These are phyloP conservation scores for Myrica gale DNA, from an alignment of 306 rosid genomes.

Conservation along the genomic window DNA sequence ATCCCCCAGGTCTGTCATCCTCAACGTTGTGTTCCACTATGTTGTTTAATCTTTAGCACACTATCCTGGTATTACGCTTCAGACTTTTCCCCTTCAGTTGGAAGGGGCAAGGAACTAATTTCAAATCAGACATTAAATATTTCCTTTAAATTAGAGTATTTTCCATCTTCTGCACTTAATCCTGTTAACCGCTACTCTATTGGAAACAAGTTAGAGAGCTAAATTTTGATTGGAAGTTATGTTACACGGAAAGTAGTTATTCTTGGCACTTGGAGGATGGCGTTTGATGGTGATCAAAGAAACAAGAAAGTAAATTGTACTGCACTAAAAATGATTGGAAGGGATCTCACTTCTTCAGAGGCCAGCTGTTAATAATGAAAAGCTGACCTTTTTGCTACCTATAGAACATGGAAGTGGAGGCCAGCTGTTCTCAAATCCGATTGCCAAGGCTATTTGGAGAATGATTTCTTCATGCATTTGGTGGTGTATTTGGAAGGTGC, in stretches of 20 bases:
- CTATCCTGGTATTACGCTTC: not conserved
- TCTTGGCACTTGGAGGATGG: not conserved
- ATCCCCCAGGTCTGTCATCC: conserved; percentile 65
- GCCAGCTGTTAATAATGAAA: not conserved
- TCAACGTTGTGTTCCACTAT: conserved; percentile 19
- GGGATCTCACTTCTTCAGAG: not conserved
- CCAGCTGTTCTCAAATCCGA: too few relatives aligned
- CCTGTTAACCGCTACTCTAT: not conserved
- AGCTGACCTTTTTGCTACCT: not conserved
- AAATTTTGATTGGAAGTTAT: not conserved
- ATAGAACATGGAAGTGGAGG: conserved; percentile 2
- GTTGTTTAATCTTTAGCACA: not conserved
- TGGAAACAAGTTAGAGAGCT: not conserved
- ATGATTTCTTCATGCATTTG: too few relatives aligned
- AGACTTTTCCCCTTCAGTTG: not conserved
- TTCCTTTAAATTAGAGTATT: not conserved
- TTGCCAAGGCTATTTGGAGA: too few relatives aligned
- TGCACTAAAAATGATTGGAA: conserved; percentile 12
- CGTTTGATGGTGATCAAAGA: not conserved
- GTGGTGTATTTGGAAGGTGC: too few relatives aligned
- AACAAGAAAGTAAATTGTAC: not conserved
- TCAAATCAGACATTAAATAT: not conserved
- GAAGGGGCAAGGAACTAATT: not conserved
- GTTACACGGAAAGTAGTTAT: not conserved
- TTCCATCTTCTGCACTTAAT: not conserved